Evolutionary conservation across 164 flowering plant genomes (phyloP).

Genomic region (Vitis labrusca): DNA sequence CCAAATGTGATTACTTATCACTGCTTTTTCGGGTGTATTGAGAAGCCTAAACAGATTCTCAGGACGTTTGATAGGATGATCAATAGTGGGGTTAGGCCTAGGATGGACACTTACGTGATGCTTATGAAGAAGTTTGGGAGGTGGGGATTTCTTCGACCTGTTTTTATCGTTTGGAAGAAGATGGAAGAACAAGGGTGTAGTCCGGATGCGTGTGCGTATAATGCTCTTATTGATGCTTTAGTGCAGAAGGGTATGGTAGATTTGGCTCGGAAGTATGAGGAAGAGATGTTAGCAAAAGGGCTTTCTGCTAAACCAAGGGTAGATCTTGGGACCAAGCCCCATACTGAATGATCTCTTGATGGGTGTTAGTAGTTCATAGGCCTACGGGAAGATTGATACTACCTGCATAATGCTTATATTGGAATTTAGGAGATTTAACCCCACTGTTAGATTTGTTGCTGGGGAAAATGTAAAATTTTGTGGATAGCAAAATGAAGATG

Average conservation of each 20-base stretch:
- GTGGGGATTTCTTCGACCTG: constrained; percentile 90
- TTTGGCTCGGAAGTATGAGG: constrained; percentile 75
- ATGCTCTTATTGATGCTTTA: constrained; percentile 86
- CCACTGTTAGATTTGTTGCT: too few species aligned
- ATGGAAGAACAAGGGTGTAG: constrained; percentile 77
- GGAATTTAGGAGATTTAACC: too few species aligned
- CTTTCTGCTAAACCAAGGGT: constrained; percentile 72
- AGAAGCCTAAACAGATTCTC: constrained; percentile 72
- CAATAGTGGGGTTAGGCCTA: constrained; percentile 61
- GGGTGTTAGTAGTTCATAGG: too few species aligned
- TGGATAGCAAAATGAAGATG: too few species aligned
- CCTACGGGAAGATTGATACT: too few species aligned
- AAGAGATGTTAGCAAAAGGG: constrained; percentile 83
- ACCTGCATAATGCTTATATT: too few species aligned
- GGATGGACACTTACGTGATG: constrained; percentile 89
- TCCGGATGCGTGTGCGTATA: constrained; percentile 78
- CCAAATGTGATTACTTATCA: constrained; percentile 79
- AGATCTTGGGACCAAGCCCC: constrained; percentile 43
- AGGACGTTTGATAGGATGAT: constrained; percentile 76
- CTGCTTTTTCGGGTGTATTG: constrained; percentile 59
- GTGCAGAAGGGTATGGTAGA: constrained; percentile 83
- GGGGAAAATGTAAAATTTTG: too few species aligned
- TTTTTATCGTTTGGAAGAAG: constrained; percentile 73
- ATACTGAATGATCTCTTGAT: too few species aligned
- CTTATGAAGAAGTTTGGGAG: constrained; percentile 87